Percentiles rank a stretch among this genome's conserved stretches.
Evolutionary conservation across 768 basidiomycete species (phyloP).

Genomic region (Thelephora ganbajun): DNA sequence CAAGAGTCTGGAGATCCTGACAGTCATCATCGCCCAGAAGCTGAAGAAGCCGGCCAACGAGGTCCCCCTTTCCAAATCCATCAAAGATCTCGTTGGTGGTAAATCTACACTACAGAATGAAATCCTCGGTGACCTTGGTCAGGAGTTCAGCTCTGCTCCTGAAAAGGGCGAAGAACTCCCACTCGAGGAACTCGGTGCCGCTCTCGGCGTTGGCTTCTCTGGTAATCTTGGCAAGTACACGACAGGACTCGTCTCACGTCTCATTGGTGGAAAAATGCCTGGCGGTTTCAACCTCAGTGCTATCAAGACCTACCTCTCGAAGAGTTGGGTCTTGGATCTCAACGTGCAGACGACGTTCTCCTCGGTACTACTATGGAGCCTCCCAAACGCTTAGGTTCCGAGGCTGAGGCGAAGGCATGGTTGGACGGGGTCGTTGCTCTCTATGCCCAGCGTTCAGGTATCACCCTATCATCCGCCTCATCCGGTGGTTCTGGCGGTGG

Average conservation of each 20-base stretch:
- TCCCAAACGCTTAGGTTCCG: conserved; percentile 81
- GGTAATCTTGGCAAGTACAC: conserved; percentile 93
- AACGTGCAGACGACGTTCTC: conserved; percentile 81
- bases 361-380: conserved; percentile 90
- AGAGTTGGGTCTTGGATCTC: conserved; percentile 90
- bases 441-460: conserved; percentile 84
- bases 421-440: conserved; percentile 70
- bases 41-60: conserved; percentile 91
- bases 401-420: conserved; percentile 89
- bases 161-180: conserved; percentile 98
- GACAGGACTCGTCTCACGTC: conserved; percentile 75
- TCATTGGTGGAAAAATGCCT: conserved; percentile 94
- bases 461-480: conserved; percentile 62
- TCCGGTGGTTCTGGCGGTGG: conserved; percentile 47
- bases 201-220: conserved; percentile 64
- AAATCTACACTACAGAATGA: conserved; percentile 99
- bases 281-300: conserved; percentile 94
- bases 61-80: conserved; percentile 80
- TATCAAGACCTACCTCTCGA: conserved; percentile 79
- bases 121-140: conserved; percentile 90
- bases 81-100: conserved; percentile 97
- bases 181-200: conserved; percentile 87
- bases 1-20: conserved; percentile 80
- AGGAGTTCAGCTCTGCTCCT: conserved; percentile 88
- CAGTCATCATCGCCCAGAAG: conserved; percentile 89